Base-by-base conservation (phyloP, 1,284 basidiomycete species). In the Coniferiporia sulphurascens region DNA sequence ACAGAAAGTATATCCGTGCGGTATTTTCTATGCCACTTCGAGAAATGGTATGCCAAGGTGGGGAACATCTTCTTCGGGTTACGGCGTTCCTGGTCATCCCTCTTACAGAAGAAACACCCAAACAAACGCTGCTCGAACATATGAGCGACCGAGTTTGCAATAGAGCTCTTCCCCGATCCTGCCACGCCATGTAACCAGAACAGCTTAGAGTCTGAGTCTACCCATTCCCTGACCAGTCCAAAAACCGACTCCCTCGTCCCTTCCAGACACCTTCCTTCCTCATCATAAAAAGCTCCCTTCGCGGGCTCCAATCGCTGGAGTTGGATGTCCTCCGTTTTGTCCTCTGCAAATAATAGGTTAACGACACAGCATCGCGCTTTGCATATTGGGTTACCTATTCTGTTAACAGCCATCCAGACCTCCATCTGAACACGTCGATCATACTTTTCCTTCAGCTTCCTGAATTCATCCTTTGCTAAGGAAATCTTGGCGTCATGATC, bases 151-250 rank as follows among this genome's bases (percentile, higher is more conserved):
- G 58, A 52, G 8, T 35, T 45, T 6, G 58, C 58, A 32, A 59
- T 48, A 12, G 58, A 52, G 27, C 52, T 59, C 27, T 59, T 59
- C 12, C 50, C 56, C 32, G 38, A 27, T 13, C 50, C 56, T 9
- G 49, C 56, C 17, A 21, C 7, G 19, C 52, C 58, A 36, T 48
- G 21, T 8, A 59, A 9, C 51, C 51, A 59, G 55, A 34, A 56
- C 32, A 56, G 12, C 9, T 15, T 15, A 41, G 38, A 41, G 15
- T 41, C 38, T 12, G 38, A 41, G 38, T 41, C 38, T 3, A 15
- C 38, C 38, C 38, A 41, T 15, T 41, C 12, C 38, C 15, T 15
- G 15, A 41, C 15, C 2, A 2, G 9, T 15, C 7, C 15, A 10
- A 41, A 41, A 15, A 41, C 15, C 12, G 38, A 10, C 15, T 3